Base-by-base conservation (phyloP, 371 early-diverging fungal genomes). In the Zopfochytrium polystomum region DNA sequence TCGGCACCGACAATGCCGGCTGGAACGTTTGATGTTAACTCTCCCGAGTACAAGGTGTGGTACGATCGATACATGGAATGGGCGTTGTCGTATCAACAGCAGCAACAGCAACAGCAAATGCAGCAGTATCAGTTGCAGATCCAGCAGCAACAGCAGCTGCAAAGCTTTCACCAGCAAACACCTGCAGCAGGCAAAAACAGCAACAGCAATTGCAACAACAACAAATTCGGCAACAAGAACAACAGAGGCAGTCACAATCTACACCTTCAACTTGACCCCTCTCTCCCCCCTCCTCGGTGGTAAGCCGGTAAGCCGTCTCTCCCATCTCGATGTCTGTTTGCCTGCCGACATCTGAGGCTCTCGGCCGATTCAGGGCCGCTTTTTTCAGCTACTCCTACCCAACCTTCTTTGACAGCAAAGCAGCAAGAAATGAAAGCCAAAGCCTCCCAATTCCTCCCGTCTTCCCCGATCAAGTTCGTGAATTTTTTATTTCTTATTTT, bases 11-110 rank as follows among this genome's bases (percentile, higher is more conserved):
- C 18, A 6, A 6, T 6, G 23, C 18, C 23, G 47, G 15, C 47
- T 7, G 18, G 18, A 47, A 22, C 15, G 6, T 7, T 47, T 20
- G 66, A 66, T 42, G 38, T 49, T 31, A 46, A 34, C 33, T 47
- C 55, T 15, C 51, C 61, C 26, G 60, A 60, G 46, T 66, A 66
- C 50, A 61, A 60, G 11, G 38, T 38, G 20, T 66, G 66, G 66
- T 53, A 45, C 23, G 25, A 38, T 11, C n/a, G n/a, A 20, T 58
- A 63, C 45, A 18, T 34, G 52, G 29, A 46, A 38, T 51, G 55
- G 13, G n/a, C 18, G 6, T 27, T 23, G 20, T 27, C 26, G 30
- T n/a, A 33, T 23, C 55, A 55, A n/a, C 62, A 57, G 6, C 44
- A n/a, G n/a, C n/a, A n/a, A n/a, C n/a, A n/a, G n/a, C n/a, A n/a